Evolutionary conservation across 495 filamentous ascomycete genomes (phyloP).

Genomic region (Aspergillus homomorphus): DNA sequence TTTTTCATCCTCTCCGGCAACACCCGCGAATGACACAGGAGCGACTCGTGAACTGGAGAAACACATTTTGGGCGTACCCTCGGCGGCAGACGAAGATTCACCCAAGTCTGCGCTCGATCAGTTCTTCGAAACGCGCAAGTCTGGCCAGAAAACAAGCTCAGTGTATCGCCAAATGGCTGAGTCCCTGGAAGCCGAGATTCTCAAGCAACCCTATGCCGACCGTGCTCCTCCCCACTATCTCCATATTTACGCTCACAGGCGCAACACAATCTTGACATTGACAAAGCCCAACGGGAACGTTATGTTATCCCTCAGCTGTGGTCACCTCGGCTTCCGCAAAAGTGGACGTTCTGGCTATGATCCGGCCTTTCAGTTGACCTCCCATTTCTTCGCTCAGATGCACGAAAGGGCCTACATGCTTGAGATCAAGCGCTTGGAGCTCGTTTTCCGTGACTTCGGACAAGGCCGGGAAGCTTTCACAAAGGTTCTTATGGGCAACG

Average conservation of each 20-base stretch:
- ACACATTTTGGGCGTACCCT: conserved; percentile 26
- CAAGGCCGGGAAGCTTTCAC: conserved; percentile 79
- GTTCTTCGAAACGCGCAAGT: background rate
- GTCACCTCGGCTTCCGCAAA: conserved; percentile 86
- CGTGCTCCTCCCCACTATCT: conserved; percentile 66
- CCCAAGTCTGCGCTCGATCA: background rate
- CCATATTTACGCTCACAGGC: conserved; percentile 80
- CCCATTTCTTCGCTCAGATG: conserved; percentile 73
- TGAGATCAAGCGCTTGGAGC: conserved; percentile 58
- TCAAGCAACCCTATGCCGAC: conserved; percentile 38
- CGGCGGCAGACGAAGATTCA: background rate
- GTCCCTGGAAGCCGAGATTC: conserved; percentile 38
- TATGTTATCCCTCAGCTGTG: conserved; percentile 70
- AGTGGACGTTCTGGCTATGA: conserved; percentile 75
- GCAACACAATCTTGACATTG: conserved; percentile 91
- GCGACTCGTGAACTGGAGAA: conserved; percentile 27
- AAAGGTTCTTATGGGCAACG: conserved; percentile 82
- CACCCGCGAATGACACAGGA: conserved; percentile 17
- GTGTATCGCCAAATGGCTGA: conserved; percentile 36
- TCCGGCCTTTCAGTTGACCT: conserved; percentile 85
- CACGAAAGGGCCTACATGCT: conserved; percentile 69
- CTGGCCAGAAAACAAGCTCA: conserved; percentile 15
- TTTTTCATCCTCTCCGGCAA: conserved; percentile 30
- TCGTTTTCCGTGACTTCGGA: conserved; percentile 80
- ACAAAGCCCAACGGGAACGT: conserved; percentile 74